Evolutionary conservation across 305 asterid species (phyloP).

Genomic region (Fraxinus angustifolia): DNA sequence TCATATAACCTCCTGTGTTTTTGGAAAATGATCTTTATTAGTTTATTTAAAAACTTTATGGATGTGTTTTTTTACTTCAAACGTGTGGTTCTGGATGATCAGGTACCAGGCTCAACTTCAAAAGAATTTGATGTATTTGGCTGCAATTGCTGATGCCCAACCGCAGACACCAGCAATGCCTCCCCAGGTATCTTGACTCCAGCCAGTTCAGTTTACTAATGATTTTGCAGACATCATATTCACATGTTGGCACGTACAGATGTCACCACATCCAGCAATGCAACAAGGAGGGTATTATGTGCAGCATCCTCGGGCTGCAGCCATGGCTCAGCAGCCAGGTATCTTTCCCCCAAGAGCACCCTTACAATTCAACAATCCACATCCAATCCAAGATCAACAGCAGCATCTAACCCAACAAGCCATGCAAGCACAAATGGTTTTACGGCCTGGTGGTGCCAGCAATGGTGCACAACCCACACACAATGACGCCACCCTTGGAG

Average conservation of each 20-base stretch:
- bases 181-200: conserved; percentile 45
- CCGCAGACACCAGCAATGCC: conserved; percentile 77
- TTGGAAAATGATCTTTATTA: not conserved
- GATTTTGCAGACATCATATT: not conserved
- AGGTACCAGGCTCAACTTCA: conserved; percentile 95
- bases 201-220: not conserved
- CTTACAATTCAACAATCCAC: conserved; percentile 35
- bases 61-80: not conserved
- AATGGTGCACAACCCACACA: conserved; percentile 39
- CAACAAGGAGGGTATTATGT: conserved; percentile 74
- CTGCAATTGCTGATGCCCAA: conserved; percentile 96
- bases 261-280: conserved; percentile 64
- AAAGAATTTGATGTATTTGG: conserved; percentile 92
- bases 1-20: not conserved
- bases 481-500: conserved; percentile 39
- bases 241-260: conserved; percentile 39
- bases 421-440: conserved; percentile 40
- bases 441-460: conserved; percentile 47
- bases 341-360: conserved; percentile 54
- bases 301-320: conserved; percentile 73
- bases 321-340: conserved; percentile 64
- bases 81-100: conserved; percentile 20
- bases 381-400: conserved; percentile 51
- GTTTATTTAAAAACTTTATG: not conserved
- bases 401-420: conserved; percentile 34